Base-by-base conservation (phyloP, 768 basidiomycete species). In the Kwoniella sp. region DNA sequence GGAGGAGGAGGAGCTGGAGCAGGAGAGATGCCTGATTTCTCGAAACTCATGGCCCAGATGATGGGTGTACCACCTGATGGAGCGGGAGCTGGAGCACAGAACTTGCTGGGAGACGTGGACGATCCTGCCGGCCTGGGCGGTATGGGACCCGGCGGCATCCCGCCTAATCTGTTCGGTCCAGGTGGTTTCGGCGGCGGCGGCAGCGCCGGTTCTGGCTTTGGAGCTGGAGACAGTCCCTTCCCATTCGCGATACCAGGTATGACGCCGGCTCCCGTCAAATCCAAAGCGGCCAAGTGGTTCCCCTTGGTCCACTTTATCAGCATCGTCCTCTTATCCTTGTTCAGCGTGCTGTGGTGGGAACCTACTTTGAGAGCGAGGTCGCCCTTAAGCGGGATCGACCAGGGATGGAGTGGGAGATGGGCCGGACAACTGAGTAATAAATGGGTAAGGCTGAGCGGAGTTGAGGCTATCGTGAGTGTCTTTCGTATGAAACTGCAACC, bases 261-360 rank as follows among this genome's bases (percentile, higher is more conserved):
- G 70, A 63, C 58, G 26, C 54, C 29, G 13, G 41, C 41, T 11
- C 45, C 51, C 11, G n/a, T 34, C 50, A 68, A 74, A 65, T 56
- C 74, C 7, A 65, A 68, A 47, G 51, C 67, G 20, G 71, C 76
- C 25, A 61, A 65, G 20, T 50, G 72, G 13, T 78, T 76, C 51
- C 79, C 80, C 1, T 25, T 81, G 23, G 65, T 79, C 12, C 81
- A 82, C 58, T 54, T 74, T 29, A 25, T 78, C 29, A 55, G 72
- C 15, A 71, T 80, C 5, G 22, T 77, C 28, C 51, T 63, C 0
- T 61, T 82, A 15, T 68, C 69, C 26, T 38, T 63, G 31, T 78
- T 80, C 50, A 68, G 67, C 12, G 64, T 79, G 2, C 48, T 68
- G 26, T 76, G 73, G 72, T 82, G 81, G 81, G 81, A 82, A 66